A percentile compares a stretch with the other conserved stretches of the same genome.
Evolutionary conservation across 306 rosid genomes (phyloP).

Genomic region (Vicia villosa): DNA sequence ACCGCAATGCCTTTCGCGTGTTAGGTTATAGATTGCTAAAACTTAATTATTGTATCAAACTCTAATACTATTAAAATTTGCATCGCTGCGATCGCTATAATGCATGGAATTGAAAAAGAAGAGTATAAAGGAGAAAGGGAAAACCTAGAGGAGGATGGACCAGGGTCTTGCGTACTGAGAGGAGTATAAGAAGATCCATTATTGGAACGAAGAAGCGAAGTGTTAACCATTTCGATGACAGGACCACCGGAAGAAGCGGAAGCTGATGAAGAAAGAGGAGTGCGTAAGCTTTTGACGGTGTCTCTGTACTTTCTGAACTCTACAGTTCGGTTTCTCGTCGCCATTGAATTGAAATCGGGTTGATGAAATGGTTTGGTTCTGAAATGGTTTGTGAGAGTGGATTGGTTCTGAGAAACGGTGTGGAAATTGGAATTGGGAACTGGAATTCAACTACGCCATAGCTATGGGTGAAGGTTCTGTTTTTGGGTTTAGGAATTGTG

Average conservation of each 20-base stretch:
- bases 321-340: constrained; percentile 69
- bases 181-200: constrained; percentile 68
- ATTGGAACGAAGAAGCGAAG: constrained; percentile 63
- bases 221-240: constrained; percentile 67
- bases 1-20: constrained; percentile 18
- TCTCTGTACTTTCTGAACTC: constrained; percentile 62
- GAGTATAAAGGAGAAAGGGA: background rate
- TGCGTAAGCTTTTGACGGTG: constrained; percentile 74
- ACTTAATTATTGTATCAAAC: background rate
- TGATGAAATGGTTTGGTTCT: background rate
- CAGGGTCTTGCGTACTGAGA: constrained; percentile 75
- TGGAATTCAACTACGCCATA: background rate
- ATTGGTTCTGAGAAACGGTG: background rate
- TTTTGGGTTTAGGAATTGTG: background rate
- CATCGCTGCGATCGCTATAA: background rate
- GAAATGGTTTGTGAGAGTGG: background rate
- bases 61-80: background rate
- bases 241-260: constrained; percentile 60
- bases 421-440: background rate
- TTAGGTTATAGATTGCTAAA: too few species aligned
- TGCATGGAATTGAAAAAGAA: constrained; percentile 8
- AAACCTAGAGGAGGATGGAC: constrained; percentile 52
- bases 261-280: constrained; percentile 68
- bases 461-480: background rate
- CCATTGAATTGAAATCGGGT: constrained; percentile 46